Percentiles rank a stretch among this genome's conserved stretches.
Evolutionary conservation across 352 stramenopile genomes (phyloP).

Genomic region (Globisporangium middletonii): DNA sequence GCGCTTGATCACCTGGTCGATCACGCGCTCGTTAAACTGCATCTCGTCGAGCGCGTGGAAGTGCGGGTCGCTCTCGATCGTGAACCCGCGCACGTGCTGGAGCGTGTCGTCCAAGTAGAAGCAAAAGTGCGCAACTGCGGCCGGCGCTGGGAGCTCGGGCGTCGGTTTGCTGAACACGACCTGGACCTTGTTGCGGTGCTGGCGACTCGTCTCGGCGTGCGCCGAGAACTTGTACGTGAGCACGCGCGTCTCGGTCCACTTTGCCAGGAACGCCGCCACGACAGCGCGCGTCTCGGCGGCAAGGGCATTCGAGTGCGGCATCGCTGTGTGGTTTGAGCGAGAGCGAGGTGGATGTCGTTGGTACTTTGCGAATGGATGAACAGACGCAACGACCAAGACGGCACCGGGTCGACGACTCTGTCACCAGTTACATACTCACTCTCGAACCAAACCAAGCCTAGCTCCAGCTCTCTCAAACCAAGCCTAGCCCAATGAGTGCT

Average conservation of each 20-base stretch:
- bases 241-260: slow-evolving; percentile 22
- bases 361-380: too few relatives aligned
- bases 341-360: not conserved
- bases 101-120: slow-evolving; percentile 45
- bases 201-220: slow-evolving; percentile 19
- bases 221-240: slow-evolving; percentile 65
- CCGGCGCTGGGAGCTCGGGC: slow-evolving; percentile 21
- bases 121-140: slow-evolving; percentile 49
- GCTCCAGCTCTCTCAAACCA: too few relatives aligned
- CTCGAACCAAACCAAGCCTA: too few relatives aligned
- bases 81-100: slow-evolving; percentile 43
- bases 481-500: too few relatives aligned
- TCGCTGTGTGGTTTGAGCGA: not conserved
- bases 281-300: slow-evolving; percentile 33
- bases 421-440: too few relatives aligned
- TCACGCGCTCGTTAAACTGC: slow-evolving; percentile 45
- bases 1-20: slow-evolving; percentile 49
- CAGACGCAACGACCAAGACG: too few relatives aligned
- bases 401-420: too few relatives aligned
- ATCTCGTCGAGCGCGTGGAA: slow-evolving; percentile 37
- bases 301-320: slow-evolving; percentile 19
- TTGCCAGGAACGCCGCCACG: slow-evolving; percentile 36
- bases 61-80: slow-evolving; percentile 55
- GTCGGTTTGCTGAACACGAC: slow-evolving; percentile 66
- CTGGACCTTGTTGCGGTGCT: slow-evolving; percentile 35